Base-by-base conservation (phyloP, 129 eudicot species). In the Pittosporum tobira region DNA sequence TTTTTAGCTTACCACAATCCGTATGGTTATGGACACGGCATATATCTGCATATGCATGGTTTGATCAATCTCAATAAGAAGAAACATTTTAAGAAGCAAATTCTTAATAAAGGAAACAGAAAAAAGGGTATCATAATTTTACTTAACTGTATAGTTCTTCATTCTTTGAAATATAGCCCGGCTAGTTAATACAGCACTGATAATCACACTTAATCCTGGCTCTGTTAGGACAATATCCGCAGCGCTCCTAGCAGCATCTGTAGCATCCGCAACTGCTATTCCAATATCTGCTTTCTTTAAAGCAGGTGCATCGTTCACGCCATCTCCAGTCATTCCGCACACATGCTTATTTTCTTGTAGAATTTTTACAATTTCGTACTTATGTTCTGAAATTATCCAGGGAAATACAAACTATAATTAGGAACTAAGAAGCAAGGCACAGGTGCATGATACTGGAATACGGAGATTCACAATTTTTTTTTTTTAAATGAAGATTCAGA, bases 291-390 rank as follows among this genome's bases (percentile, higher is more conserved):
- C 82, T 66, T 80, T 80, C 64, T 80, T 80, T 15, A 80, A 75
- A 21, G 87, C 82, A 7, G 87, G 87, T 52, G 87, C 87, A 66
- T 80, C 82, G 27, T 80, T 80, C 13, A 80, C 87, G 54, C 87
- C 87, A 61, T 80, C 87, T n/a, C 87, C 87, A n/a, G 82, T 80
- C 87, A 80, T 80, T 40, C 87, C 82, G 31, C 77, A 74, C 11
- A 80, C 71, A 52, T 75, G 87, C 67, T 75, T 72, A 51, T 72
- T 72, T 57, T 76, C 82, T 76, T 80, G 82, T 18, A 80, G 48
- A 47, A 74, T 72, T 62, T 75, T 80, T 68, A 80, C 87, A 14
- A 80, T 80, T 68, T 80, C 87, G 19, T 80, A 80, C 66, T 80
- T 80, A 37, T 80, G 87, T 60, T 80, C 87, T 80, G 67, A 21